Base-by-base conservation (phyloP, 305 asterid genomes). In the Rubia balearica region DNA sequence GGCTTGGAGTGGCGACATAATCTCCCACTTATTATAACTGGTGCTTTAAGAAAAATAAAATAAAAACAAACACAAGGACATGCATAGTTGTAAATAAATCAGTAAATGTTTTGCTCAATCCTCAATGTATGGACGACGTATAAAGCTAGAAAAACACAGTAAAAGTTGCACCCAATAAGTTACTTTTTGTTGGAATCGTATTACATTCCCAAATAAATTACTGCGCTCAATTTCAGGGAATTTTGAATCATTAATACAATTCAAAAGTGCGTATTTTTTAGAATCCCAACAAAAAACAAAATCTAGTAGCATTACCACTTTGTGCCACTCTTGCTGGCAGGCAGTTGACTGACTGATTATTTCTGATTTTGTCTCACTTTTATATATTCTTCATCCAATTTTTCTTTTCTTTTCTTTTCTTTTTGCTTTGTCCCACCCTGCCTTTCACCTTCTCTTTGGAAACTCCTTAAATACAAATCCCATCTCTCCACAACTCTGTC, bases 341-440 rank as follows among this genome's bases (percentile, higher is more conserved):
- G 87, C 82, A 94, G 86, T 91, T 84, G 96, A 87, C 94, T 84
- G 84, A 70, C 68, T 72, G 74, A 69, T 76, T 68, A 65, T 70
- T 74, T 78, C 76, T 68, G 69, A 65, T 73, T 75, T 74, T 74
- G 68, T 74, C 77, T 53, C 81, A 65, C 69, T 65, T 65, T 65
- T 38, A 78, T 73, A 71, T 62, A 38, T 64, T 64, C 68, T 38
- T 27, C 24, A 36, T 40, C 49, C 57, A 51, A 41, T 30, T 61
- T 59, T 16, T 60, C 40, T 17, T 38, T 81, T 72, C 63, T 42
- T 38, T 42, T 16, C 5, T 27, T 8, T 30, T 73, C 55, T 56
- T 17, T 70, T 14, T 61, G 65, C 17, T 63, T 36, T 66, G 55
- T n/a, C n/a, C n/a, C n/a, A n/a, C 43, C 2, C 5, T 7, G 27